Evolutionary conservation across 306 rosid species (phyloP).

Genomic region (cucumber (Cucumis sativus)): Cucumber_9930_V3 NC_026655.2:982001-982500

Average conservation of each 20-base stretch:
- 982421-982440: neutral
- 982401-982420: slow-evolving; percentile 26
- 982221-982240: neutral
- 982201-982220: neutral
- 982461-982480: neutral
- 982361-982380: slow-evolving; percentile 45
- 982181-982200: neutral
- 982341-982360: slow-evolving; percentile 63
- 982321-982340: slow-evolving; percentile 70
- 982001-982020: neutral
- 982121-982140: neutral
- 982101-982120: neutral
- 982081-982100: neutral
- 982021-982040: neutral
- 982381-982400: slow-evolving; percentile 58
- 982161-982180: neutral
- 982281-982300: slow-evolving; percentile 42
- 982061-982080: neutral
- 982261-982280: slow-evolving; percentile 4
- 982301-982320: slow-evolving; percentile 81
- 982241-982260: neutral
- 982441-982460: neutral
- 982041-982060: neutral
- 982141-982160: neutral
- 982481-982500: too few relatives aligned